Base-by-base conservation (phyloP, 768 basidiomycete genomes). In the Trametes villosa region DNA sequence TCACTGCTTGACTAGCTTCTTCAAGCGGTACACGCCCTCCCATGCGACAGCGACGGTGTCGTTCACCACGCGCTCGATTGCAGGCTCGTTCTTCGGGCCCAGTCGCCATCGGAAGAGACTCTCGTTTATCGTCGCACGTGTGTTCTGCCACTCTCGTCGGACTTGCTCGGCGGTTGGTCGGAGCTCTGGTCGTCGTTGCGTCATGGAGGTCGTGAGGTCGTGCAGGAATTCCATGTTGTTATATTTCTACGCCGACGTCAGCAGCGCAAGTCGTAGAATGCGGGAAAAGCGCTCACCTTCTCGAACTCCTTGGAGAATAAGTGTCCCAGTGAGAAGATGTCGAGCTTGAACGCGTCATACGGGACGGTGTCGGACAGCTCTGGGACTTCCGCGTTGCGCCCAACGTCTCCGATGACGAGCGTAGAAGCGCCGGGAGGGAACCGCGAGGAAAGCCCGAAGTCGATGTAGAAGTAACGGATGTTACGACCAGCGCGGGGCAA, bases 401-500 rank as follows among this genome's bases (percentile, higher is more conserved):
- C 68, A 1, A 64, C 33, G 24, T 33, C 45, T 1, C 68, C 70
- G 4, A 60, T 22, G n/a, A 67, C 64, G 9, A 26, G 48, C 1
- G 46, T 31, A 13, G 58, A 36, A 17, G 42, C 49, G 67, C 69
- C 61, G n/a, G 31, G 31, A 1, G 50, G 36, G 31, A 68, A 65
- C 2, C 65, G 55, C 55, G 59, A 30, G 9, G 65, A 60, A 4
- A 66, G 51, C 8, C 65, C 67, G 42, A 68, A 70, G 54, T 70
- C 67, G 48, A 68, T 65, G 45, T 63, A 63, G 53, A 50, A 65
- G 46, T 70, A 67, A 2, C 74, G 72, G 5, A 79, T 76, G 3
- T 75, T 70, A 30, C 72, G 63, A 33, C 74, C 71, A 20, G 73
- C 72, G 29, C 77, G 69, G 2, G 74, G 62, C 12, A 74, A 60